Evolutionary conservation across 2,329 filamentous ascomycete species (phyloP).

Genomic region (Xylaria polymorpha): DNA sequence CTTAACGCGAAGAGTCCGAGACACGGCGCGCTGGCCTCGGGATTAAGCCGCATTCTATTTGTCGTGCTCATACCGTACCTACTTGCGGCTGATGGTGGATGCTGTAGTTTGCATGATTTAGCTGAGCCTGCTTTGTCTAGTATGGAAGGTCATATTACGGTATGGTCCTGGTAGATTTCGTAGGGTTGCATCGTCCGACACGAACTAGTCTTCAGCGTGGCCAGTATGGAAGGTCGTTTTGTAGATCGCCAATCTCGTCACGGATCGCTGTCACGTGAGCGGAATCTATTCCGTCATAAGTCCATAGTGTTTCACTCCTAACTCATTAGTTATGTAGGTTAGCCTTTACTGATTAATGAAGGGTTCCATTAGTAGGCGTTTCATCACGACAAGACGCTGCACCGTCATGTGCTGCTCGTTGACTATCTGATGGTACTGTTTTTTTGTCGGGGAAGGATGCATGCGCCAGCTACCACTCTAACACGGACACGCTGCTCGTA

Average conservation of each 20-base stretch:
- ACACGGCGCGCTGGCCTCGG: background rate
- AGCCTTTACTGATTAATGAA: too few relatives aligned
- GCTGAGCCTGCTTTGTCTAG: slow-evolving; percentile 11
- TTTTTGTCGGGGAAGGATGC: slow-evolving; percentile 14
- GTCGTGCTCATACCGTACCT: background rate
- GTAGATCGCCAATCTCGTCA: slow-evolving; percentile 8
- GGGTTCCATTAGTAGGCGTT: too few relatives aligned
- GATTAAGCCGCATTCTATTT: slow-evolving; percentile 20
- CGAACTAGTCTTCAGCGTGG: background rate
- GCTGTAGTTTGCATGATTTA: background rate
- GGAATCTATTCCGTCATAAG: slow-evolving; percentile 29
- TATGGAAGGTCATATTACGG: slow-evolving; percentile 20
- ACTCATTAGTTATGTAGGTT: too few relatives aligned
- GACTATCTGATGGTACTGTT: slow-evolving; percentile 25
- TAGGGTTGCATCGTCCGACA: slow-evolving; percentile 3
- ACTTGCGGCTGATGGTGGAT: background rate
- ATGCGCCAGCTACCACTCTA: background rate
- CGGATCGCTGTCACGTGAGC: slow-evolving; percentile 10
- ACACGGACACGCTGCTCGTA: background rate
- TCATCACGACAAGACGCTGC: slow-evolving; percentile 16
- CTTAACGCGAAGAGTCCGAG: background rate
- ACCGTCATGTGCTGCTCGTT: slow-evolving; percentile 28
- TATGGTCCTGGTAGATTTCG: background rate
- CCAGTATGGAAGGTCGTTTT: slow-evolving; percentile 29
- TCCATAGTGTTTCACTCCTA: background rate